Conservation (phyloP, 805 yeast genomes). For the Cyberlindnera subsufficiens region DNA sequence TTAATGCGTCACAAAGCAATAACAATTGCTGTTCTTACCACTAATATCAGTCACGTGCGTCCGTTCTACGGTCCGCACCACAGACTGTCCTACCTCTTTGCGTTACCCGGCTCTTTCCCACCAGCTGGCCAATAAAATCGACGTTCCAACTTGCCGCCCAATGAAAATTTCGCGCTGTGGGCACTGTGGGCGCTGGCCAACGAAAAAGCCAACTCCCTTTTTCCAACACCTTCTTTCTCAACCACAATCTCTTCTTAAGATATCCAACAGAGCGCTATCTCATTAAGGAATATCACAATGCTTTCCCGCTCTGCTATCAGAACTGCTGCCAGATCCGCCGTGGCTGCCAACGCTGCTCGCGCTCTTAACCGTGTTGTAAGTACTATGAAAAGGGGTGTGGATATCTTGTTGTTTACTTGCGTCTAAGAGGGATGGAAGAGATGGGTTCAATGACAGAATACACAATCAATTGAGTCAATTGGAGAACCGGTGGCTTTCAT, state of each 20-base stretch:
- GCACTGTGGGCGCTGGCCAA: not conserved
- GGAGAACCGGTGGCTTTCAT: no score
- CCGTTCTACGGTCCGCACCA: no score
- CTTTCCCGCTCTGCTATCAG: slow-evolving; percentile 85
- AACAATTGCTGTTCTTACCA: no score
- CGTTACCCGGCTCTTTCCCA: not conserved
- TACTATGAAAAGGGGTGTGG: slow-evolving; percentile 10
- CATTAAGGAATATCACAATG: slow-evolving; percentile 35
- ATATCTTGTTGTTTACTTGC: not conserved
- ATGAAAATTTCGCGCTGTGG: slow-evolving; percentile 1
- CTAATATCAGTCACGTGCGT: no score
- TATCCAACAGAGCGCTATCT: slow-evolving; percentile 2
- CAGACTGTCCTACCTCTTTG: not conserved
- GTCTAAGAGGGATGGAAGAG: not conserved
- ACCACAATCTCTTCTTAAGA: slow-evolving; percentile 1
- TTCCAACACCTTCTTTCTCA: not conserved
- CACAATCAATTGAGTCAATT: no score
- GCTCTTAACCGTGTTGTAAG: slow-evolving; percentile 34
- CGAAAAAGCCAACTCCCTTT: slow-evolving; percentile 5
- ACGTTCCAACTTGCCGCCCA: not conserved
- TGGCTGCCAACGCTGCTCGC: slow-evolving; percentile 46
- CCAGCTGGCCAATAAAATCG: not conserved
- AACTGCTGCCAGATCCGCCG: slow-evolving; percentile 77
- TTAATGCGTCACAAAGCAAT: no score
- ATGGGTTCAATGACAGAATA: no score